Percentiles rank a stretch among this genome's conserved stretches.
Conservation (phyloP, 192 early-diverging fungal genomes). For the Globomyces pollinis-pini region DNA sequence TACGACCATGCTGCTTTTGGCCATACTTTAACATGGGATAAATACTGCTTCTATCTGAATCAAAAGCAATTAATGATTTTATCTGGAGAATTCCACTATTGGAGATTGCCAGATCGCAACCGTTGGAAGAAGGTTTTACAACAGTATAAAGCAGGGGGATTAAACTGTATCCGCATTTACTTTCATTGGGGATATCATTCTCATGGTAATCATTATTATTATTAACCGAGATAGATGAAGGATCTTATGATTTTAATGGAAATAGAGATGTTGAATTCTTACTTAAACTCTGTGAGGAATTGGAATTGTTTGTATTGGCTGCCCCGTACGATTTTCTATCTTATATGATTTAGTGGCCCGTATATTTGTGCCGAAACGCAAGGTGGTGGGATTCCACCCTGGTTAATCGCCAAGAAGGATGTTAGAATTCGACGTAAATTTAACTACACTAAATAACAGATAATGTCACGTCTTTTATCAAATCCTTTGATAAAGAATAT, state of each 20-base stretch:
- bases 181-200: slow-evolving; percentile 88
- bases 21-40: slow-evolving; percentile 58
- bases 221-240: slow-evolving; percentile 44
- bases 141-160: slow-evolving; percentile 63
- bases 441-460: too few species aligned
- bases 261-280: slow-evolving; percentile 65
- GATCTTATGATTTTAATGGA: slow-evolving; percentile 66
- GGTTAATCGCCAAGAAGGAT: slow-evolving; percentile 67
- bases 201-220: not conserved
- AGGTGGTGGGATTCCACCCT: slow-evolving; percentile 70
- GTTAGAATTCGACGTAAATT: slow-evolving; percentile 66
- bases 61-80: slow-evolving; percentile 59
- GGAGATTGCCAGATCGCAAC: slow-evolving; percentile 60
- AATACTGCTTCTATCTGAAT: slow-evolving; percentile 58
- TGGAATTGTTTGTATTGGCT: slow-evolving; percentile 70
- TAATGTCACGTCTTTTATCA: slow-evolving; percentile 59
- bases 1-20: slow-evolving; percentile 18
- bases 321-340: too few species aligned
- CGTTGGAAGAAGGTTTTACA: slow-evolving; percentile 63
- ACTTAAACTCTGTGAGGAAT: slow-evolving; percentile 61
- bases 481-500: slow-evolving; percentile 60
- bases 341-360: too few species aligned
- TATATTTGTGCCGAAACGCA: slow-evolving; percentile 61
- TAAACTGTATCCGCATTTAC: slow-evolving; percentile 73
- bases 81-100: slow-evolving; percentile 82